Percentiles rank a stretch among this genome's conserved stretches.
These are phyloP conservation scores for Fonsecaea pedrosoi DNA, from an alignment of 2,329 filamentous ascomycete species.

Conservation along the genomic window DNA sequence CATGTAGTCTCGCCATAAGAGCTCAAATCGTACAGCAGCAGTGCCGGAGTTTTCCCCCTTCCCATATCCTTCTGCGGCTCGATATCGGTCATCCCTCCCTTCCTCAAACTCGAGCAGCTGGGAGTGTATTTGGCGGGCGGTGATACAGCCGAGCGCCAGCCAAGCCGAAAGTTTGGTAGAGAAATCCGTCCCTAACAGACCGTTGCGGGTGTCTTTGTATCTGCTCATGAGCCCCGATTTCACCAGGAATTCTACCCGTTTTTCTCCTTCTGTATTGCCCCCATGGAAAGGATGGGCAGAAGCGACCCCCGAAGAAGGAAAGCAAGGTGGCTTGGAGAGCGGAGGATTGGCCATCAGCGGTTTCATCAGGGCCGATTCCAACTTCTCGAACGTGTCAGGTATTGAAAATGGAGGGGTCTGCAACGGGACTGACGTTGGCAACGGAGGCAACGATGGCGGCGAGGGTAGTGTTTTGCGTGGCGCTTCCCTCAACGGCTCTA, in stretches of 20 bases:
- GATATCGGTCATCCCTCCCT: slow-evolving; percentile 54
- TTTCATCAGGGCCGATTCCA: slow-evolving; percentile 62
- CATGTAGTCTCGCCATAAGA: slow-evolving; percentile 84
- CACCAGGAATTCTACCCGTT: slow-evolving; percentile 67
- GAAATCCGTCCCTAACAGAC: slow-evolving; percentile 72
- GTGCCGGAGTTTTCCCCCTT: slow-evolving; percentile 76
- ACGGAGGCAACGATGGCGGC: slow-evolving; percentile 64
- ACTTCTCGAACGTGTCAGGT: slow-evolving; percentile 60
- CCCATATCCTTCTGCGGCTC: slow-evolving; percentile 64
- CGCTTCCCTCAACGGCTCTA: slow-evolving; percentile 72
- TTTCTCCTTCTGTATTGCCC: slow-evolving; percentile 67
- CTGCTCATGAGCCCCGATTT: slow-evolving; percentile 64
- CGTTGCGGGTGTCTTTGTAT: slow-evolving; percentile 76
- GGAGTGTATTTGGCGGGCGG: slow-evolving; percentile 74
- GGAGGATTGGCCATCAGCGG: slow-evolving; percentile 62
- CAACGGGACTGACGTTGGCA: slow-evolving; percentile 63
- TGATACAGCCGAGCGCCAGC: slow-evolving; percentile 73
- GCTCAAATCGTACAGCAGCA: slow-evolving; percentile 71
- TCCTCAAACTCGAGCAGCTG: slow-evolving; percentile 73
- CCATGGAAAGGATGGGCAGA: slow-evolving; percentile 72
- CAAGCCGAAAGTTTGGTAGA: slow-evolving; percentile 79
- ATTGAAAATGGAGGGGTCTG: slow-evolving; percentile 70
- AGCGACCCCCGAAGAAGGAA: slow-evolving; percentile 57
- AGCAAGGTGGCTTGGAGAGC: slow-evolving; percentile 57
- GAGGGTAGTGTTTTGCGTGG: slow-evolving; percentile 65